Percentiles rank a stretch among this genome's conserved stretches.
phyloP scores from a whole-genome alignment of 441 rosid genomes.

The Euphorbia schlechtendalii region DNA sequence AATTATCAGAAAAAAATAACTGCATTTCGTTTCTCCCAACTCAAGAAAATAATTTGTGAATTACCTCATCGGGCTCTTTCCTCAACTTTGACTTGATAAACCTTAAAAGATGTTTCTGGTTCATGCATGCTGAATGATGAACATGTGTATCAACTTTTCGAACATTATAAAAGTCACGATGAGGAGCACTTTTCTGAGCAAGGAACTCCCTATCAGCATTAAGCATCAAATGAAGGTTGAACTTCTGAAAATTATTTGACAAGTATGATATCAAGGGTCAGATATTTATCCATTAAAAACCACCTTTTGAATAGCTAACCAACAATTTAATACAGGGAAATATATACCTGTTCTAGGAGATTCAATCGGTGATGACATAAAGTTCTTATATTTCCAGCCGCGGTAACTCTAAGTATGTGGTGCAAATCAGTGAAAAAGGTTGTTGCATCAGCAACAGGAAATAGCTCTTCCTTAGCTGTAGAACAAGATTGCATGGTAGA shows the following conservation, averaged over 20 bases:
- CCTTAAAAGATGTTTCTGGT: conserved; percentile 97
- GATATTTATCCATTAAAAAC: conserved; percentile 12
- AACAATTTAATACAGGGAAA: background rate
- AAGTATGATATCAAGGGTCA: conserved; percentile 16
- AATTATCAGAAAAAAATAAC: background rate
- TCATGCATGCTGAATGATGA: conserved; percentile 99
- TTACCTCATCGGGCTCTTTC: conserved; percentile 98
- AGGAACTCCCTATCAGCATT: conserved; percentile 96
- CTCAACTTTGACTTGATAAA: conserved; percentile 96
- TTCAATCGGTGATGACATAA: conserved; percentile 85
- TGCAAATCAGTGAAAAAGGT: conserved; percentile 96
- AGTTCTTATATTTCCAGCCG: conserved; percentile 91
- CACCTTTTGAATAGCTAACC: conserved; percentile 3
- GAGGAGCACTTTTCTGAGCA: conserved; percentile 99
- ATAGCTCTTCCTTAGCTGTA: conserved; percentile 74
- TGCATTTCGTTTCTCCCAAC: background rate
- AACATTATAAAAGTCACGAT: conserved; percentile 95
- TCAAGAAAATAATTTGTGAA: conserved; percentile 13
- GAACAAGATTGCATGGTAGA: conserved; percentile 15
- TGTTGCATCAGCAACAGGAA: conserved; percentile 93
- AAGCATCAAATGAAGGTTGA: conserved; percentile 98
- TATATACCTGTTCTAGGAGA: conserved; percentile 85
- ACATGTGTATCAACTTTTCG: conserved; percentile 99
- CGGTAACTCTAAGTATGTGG: conserved; percentile 74
- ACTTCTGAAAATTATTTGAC: conserved; percentile 50